These are phyloP conservation scores for Carpinus fangiana DNA, from an alignment of 306 rosid genomes.

Conservation along the genomic window DNA sequence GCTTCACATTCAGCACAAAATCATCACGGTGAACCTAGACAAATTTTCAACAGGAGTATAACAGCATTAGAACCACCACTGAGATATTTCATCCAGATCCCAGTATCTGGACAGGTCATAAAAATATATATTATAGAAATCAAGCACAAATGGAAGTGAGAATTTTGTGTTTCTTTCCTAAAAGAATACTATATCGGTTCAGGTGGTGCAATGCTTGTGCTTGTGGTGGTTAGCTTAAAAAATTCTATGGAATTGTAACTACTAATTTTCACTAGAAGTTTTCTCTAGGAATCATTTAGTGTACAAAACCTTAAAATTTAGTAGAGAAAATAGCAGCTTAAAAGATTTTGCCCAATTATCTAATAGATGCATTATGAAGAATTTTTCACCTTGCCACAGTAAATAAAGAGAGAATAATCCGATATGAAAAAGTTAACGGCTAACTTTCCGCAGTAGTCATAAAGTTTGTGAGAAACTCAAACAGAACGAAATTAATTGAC, in stretches of 20 bases:
- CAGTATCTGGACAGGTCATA: neutral
- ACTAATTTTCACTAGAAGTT: neutral
- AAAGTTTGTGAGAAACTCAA: neutral
- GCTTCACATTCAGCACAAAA: slow-evolving; percentile 76
- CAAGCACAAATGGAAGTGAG: neutral
- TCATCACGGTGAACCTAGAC: slow-evolving; percentile 84
- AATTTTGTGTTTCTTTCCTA: neutral
- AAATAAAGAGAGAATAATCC: neutral
- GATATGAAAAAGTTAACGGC: neutral
- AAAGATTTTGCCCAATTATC: neutral
- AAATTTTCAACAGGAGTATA: slow-evolving; percentile 23
- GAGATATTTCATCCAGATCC: slow-evolving; percentile 21
- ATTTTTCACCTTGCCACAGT: neutral
- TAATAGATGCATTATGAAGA: neutral
- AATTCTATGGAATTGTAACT: neutral
- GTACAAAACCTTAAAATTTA: neutral
- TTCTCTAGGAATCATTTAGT: neutral
- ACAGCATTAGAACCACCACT: slow-evolving; percentile 13
- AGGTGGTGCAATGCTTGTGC: neutral
- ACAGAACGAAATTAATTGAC: neutral
- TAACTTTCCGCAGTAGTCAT: neutral
- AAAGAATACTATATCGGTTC: neutral
- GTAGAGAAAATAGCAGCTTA: neutral
- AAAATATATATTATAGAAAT: neutral
- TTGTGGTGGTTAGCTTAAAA: neutral